Evolutionary conservation across 2,329 filamentous ascomycete species (phyloP).

Genomic region (Talaromyces rugulosus): DNA sequence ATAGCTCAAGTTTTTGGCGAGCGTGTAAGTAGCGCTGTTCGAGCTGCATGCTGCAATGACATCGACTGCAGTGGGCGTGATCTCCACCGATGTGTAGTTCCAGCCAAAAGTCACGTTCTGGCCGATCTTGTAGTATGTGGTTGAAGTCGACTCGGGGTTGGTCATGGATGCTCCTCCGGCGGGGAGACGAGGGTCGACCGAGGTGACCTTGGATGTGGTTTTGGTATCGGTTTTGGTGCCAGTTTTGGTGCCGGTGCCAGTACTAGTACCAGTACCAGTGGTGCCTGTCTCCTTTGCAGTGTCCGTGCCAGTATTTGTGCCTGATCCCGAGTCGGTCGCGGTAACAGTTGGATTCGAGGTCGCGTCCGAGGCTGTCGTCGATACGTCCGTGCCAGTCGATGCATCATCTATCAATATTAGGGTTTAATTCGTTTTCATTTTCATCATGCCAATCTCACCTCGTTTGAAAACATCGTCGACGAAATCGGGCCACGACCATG

Average conservation of each 20-base stretch:
- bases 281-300: slow-evolving; percentile 16
- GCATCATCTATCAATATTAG: background rate
- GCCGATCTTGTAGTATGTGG: slow-evolving; percentile 62
- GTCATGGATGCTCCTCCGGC: slow-evolving; percentile 61
- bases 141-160: slow-evolving; percentile 49
- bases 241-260: background rate
- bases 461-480: slow-evolving; percentile 17
- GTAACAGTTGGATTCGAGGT: slow-evolving; percentile 15
- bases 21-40: slow-evolving; percentile 59
- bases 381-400: background rate
- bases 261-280: background rate
- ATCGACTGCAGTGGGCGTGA: slow-evolving; percentile 57
- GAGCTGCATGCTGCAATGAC: slow-evolving; percentile 58
- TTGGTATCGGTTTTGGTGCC: slow-evolving; percentile 16
- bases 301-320: slow-evolving; percentile 9
- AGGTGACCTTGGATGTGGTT: slow-evolving; percentile 31
- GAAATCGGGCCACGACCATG: slow-evolving; percentile 23
- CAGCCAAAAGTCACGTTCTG: slow-evolving; percentile 61
- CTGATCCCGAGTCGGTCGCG: slow-evolving; percentile 17
- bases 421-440: slow-evolving; percentile 16
- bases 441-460: background rate
- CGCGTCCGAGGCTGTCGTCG: background rate
- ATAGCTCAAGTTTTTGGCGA: slow-evolving; percentile 56
- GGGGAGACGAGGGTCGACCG: slow-evolving; percentile 51
- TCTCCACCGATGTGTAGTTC: slow-evolving; percentile 63